Evolutionary conservation across 1,284 basidiomycete genomes (phyloP).

Genomic region (Schizopora paradoxa): DNA sequence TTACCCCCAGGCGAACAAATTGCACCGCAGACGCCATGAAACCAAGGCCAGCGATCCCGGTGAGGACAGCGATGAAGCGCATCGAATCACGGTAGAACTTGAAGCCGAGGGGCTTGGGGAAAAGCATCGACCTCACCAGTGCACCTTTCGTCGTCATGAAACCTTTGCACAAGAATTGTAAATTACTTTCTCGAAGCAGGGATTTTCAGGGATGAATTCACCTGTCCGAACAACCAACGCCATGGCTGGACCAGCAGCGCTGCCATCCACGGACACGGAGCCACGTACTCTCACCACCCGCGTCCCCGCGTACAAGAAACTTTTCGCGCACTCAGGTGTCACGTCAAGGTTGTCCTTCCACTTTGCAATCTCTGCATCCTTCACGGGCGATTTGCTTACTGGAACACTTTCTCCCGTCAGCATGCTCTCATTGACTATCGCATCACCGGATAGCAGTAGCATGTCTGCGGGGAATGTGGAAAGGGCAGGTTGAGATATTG

Average conservation of each 20-base stretch:
- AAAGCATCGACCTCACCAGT: conserved; percentile 94
- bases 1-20: conserved; percentile 86
- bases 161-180: conserved; percentile 39
- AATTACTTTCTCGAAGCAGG: conserved; percentile 7
- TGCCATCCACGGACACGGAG: conserved; percentile 48
- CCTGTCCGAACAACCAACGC: conserved; percentile 91
- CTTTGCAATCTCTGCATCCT: conserved; percentile 61
- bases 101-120: conserved; percentile 97
- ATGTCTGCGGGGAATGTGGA: conserved; percentile 87
- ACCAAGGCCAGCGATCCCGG: conserved; percentile 82
- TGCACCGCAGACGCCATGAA: conserved; percentile 87
- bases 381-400: conserved; percentile 80
- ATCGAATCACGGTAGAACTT: conserved; percentile 98
- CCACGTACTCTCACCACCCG: conserved; percentile 89
- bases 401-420: conserved; percentile 95
- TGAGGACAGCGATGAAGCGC: conserved; percentile 91
- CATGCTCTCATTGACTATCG: conserved; percentile 99
- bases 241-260: conserved; percentile 61
- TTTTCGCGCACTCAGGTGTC: conserved; percentile 69
- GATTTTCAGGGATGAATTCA: conserved; percentile 26
- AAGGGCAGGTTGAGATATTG: conserved; percentile 76
- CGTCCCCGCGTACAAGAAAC: conserved; percentile 91
- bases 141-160: conserved; percentile 99
- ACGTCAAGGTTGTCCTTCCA: conserved; percentile 72
- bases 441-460: conserved; percentile 90